Evolutionary conservation across 495 filamentous ascomycete species (phyloP), one percentile per base, ranked within the genome.

Genomic region (Aspergillus funiculosus): DNA sequence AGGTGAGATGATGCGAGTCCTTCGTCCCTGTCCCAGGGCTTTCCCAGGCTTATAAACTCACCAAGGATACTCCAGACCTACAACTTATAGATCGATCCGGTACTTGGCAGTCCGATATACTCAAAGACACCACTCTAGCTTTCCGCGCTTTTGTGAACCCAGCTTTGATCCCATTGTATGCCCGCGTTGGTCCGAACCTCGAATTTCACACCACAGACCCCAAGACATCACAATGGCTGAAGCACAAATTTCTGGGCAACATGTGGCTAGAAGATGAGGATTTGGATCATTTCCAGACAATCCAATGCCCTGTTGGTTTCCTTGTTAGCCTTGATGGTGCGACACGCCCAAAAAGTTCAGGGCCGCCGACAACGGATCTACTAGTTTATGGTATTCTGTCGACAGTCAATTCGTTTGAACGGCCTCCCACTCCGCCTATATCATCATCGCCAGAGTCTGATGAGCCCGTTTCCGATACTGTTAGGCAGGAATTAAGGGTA

Each of bases 361-460:
- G 43, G 5, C 46, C 62, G 8, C 41, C 52, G 10, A 60, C 71
- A 3, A 75, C 79, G 8, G 77, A 81, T 43, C 46, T 83, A 6
- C 54, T 83, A 17, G 60, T 83, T 18, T 81, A 81, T 41, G 77
- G 68, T 27, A 56, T 71, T 9, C 29, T 73, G 30, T 68, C 64
- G 7, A 61, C 49, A 41, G 35, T 51, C 5, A 50, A 56, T 15
- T 55, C 57, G 4, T 57, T 52, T 26, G 51, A 62, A 22, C 61
- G 64, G 18, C 68, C 61, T 24, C 75, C 71, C 5, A 73, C 75
- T 14, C 73, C 76, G 4, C 71, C 74, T 8, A 56, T 60, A 21
- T 77, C 69, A 4, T 73, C 70, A 2, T 70, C 66, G 1, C 58
- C 60, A 27, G 59, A 57, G 5, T 55, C 52, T 7, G 57, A 59